A percentile compares a stretch with the other conserved stretches of the same genome.
Conservation (phyloP, 2,329 filamentous ascomycete species). For the Venturia aucupariae region DNA sequence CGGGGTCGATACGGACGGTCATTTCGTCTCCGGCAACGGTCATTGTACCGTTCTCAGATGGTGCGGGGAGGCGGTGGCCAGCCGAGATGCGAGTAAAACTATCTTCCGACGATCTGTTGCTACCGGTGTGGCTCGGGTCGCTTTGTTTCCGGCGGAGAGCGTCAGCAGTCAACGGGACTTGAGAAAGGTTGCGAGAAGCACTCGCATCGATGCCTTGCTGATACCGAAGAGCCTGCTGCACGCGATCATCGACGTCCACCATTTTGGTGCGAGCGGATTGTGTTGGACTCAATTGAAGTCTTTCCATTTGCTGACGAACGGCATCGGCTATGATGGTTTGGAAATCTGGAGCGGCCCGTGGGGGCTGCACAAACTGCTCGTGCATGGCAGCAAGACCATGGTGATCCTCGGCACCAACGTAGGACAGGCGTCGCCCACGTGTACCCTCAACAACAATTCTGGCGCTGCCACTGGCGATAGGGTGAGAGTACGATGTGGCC, state of each 20-base stretch:
- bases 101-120: conserved; percentile 10
- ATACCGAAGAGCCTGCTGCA: conserved; percentile 10
- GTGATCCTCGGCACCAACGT: conserved; percentile 11
- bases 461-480: conserved; percentile 2
- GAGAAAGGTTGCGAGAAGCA: neutral
- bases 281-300: neutral
- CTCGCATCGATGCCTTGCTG: conserved; percentile 7
- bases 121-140: conserved; percentile 7
- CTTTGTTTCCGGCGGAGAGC: conserved; percentile 10
- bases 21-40: conserved; percentile 10
- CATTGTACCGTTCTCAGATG: neutral
- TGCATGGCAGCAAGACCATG: conserved; percentile 8
- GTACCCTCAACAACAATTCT: conserved; percentile 5
- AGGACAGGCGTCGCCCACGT: conserved; percentile 13
- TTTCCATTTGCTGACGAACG: conserved; percentile 4
- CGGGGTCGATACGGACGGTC: conserved; percentile 13
- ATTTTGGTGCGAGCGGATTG: neutral
- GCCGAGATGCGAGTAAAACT: conserved; percentile 6
- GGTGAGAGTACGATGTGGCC: conserved; percentile 14
- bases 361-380: neutral
- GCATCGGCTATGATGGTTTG: conserved; percentile 8
- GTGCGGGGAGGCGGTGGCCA: conserved; percentile 2
- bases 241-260: conserved; percentile 8
- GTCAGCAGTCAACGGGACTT: conserved; percentile 4
- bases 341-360: neutral